Evolutionary conservation across 495 filamentous ascomycete genomes (phyloP), one percentile per base, ranked within the genome.

Genomic region (Astrothelium subdiscretum): DNA sequence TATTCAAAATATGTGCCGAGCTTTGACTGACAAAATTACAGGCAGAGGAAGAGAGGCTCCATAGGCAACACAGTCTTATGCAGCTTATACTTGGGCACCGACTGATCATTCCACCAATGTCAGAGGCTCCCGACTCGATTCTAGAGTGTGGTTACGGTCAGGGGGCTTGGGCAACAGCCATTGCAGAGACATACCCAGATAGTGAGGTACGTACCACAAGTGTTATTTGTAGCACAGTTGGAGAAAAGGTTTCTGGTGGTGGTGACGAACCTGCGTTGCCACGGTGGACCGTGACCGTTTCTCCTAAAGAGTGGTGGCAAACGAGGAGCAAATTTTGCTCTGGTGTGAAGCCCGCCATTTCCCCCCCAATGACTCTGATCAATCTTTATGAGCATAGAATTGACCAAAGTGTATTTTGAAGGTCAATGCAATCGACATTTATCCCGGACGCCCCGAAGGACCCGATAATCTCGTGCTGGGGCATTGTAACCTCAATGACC

Each of bases 1-100:
- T 6, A 32, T 32, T 15, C n/a, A 18, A 59, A 26, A 31, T 20
- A 48, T 51, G 43, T 38, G 20, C 65, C 51, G 58, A 43, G 58
- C 63, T 43, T 40, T 64, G 60, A 57, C 64, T 63, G 60, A 67
- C 73, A 62, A 15, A 51, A 42, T 26, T 62, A 26, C 65, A 97
- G 92, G 86, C 87, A 67, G 92, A 97, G 75, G 82, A 85, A 63
- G 84, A 92, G 52, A 82, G 90, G 57, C 80, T 94, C 35, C 79
- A 87, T 43, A 75, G 80, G 29, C 83, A 91, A 71, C 83, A 96
- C 69, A 74, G 74, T 31, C 77, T 96, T 15, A 81, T 96, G 65
- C 82, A 82, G 63, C 78, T 78, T 65, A 75, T 91, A 62, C 95
- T 95, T 71, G 86, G 92, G 40, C 78, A 80, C 61, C 80, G 86